These are phyloP conservation scores for Sphagnurus paluster DNA, from an alignment of 1,284 basidiomycete genomes.

Conservation along the genomic window DNA sequence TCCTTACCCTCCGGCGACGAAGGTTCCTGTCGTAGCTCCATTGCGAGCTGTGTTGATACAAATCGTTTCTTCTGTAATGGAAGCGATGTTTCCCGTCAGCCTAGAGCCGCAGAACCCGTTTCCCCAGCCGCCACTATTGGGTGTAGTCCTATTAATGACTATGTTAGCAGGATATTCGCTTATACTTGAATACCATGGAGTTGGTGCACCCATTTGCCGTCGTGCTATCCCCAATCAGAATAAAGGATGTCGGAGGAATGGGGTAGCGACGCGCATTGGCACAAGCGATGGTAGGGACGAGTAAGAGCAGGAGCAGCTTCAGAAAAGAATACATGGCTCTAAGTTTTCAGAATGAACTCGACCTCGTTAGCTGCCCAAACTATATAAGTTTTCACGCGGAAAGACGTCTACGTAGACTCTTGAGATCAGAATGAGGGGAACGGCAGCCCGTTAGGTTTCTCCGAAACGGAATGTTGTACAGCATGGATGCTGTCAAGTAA, in stretches of 20 bases:
- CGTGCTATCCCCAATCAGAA: slow-evolving; percentile 40
- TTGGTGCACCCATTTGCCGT: slow-evolving; percentile 39
- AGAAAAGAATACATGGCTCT: no score
- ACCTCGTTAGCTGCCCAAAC: no score
- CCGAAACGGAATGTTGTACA: background rate
- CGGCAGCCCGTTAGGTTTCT: slow-evolving; percentile 9
- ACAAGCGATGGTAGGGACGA: slow-evolving; percentile 9
- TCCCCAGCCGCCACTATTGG: slow-evolving; percentile 39
- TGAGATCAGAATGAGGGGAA: no score
- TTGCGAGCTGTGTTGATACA: slow-evolving; percentile 44
- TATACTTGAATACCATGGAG: background rate
- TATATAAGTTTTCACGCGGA: slow-evolving; percentile 10
- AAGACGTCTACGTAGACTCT: no score
- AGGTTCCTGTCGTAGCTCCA: slow-evolving; percentile 43
- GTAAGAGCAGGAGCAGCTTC: background rate
- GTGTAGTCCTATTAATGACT: slow-evolving; percentile 26
- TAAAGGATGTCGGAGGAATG: slow-evolving; percentile 28
- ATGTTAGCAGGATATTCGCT: background rate
- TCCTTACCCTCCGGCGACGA: slow-evolving; percentile 37
- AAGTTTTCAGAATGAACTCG: no score
- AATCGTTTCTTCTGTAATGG: slow-evolving; percentile 32
- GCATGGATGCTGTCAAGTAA: background rate
- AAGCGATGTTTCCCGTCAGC: slow-evolving; percentile 33
- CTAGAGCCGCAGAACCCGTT: slow-evolving; percentile 44
- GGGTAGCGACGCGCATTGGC: slow-evolving; percentile 1